phyloP scores from a whole-genome alignment of 129 eudicot genomes.

The Pulicaria dysenterica region DNA sequence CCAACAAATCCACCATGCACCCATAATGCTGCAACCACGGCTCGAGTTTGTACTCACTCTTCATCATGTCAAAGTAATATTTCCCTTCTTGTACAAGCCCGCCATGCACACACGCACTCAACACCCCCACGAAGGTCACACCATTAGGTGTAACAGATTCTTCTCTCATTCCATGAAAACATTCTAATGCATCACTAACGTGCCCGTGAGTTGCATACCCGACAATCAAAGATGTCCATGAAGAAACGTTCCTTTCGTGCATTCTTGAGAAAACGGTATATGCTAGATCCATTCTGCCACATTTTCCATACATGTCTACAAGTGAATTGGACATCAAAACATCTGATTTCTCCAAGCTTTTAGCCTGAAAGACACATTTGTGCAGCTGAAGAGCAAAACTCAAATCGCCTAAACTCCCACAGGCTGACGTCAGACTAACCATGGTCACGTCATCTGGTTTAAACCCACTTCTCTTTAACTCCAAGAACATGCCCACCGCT shows the following conservation, averaged over 20 bases:
- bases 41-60: constrained; percentile 45
- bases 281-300: constrained; percentile 89
- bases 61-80: constrained; percentile 65
- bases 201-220: constrained; percentile 83
- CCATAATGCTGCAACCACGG: constrained; percentile 77
- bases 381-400: constrained; percentile 71
- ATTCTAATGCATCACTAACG: constrained; percentile 53
- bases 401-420: constrained; percentile 80
- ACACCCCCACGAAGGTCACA: constrained; percentile 81
- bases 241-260: constrained; percentile 69
- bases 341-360: constrained; percentile 41
- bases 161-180: constrained; percentile 61
- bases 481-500: constrained; percentile 57
- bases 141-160: constrained; percentile 61
- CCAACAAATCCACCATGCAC: constrained; percentile 91
- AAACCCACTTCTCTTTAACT: constrained; percentile 57
- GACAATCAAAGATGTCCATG: constrained; percentile 90
- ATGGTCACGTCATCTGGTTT: constrained; percentile 74
- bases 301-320: constrained; percentile 84
- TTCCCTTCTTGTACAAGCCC: constrained; percentile 72
- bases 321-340: constrained; percentile 68
- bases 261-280: constrained; percentile 53
- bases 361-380: constrained; percentile 66
- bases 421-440: constrained; percentile 69
- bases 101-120: constrained; percentile 92